Conservation (phyloP, 2,329 filamentous ascomycete genomes). For the Thelonectria discophora region DNA sequence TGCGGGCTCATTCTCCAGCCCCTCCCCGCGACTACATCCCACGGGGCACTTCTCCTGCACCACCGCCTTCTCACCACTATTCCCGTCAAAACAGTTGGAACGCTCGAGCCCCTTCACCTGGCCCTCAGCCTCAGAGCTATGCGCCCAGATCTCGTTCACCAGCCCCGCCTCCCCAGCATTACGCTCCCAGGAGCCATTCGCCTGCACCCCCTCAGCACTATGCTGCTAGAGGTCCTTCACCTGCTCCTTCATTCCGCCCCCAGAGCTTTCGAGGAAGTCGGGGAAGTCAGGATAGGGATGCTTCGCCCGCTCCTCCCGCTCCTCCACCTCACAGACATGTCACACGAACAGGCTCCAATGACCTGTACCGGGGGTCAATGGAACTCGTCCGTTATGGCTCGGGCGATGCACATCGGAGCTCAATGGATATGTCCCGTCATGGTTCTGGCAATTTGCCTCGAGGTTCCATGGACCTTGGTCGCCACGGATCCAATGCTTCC, state of each 20-base stretch:
- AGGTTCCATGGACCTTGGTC: slow-evolving; percentile 42
- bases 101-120: slow-evolving; percentile 51
- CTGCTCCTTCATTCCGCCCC: slow-evolving; percentile 43
- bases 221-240: slow-evolving; percentile 49
- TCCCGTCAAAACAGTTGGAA: not conserved
- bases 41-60: slow-evolving; percentile 42
- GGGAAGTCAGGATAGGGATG: slow-evolving; percentile 50
- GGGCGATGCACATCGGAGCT: slow-evolving; percentile 34
- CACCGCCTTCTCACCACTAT: slow-evolving; percentile 39
- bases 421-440: slow-evolving; percentile 46
- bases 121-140: slow-evolving; percentile 46
- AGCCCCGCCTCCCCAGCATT: slow-evolving; percentile 40
- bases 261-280: slow-evolving; percentile 38
- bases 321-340: slow-evolving; percentile 84
- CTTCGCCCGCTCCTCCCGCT: slow-evolving; percentile 79
- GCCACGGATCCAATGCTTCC: slow-evolving; percentile 49
- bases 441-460: slow-evolving; percentile 42
- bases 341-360: slow-evolving; percentile 48
- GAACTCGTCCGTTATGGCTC: slow-evolving; percentile 49
- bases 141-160: slow-evolving; percentile 38
- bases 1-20: no score
- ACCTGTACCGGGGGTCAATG: slow-evolving; percentile 47
- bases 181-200: slow-evolving; percentile 45
- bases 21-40: slow-evolving; percentile 43
- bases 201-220: slow-evolving; percentile 42